Base-by-base conservation (phyloP, 2,329 filamentous ascomycete genomes). In the Colletotrichum nymphaeae region DNA sequence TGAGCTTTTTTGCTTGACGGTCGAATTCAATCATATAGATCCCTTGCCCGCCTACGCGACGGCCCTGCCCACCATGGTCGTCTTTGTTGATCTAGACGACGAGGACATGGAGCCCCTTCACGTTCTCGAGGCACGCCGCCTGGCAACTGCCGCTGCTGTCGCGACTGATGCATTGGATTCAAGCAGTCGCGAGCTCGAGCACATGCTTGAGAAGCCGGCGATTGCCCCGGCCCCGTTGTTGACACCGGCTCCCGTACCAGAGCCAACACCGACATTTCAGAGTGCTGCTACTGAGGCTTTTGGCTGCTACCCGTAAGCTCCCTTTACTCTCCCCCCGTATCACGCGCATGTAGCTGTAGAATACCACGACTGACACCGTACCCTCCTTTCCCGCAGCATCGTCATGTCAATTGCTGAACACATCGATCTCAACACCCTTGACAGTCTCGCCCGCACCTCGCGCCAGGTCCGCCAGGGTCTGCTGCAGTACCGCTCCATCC, bases 361-460 rank as follows among this genome's bases (percentile, higher is more conserved):
- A 49, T 7, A 49, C 11, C 42, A 19, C 9, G 19, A 30, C 69
- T 73, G 32, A 69, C 46, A 35, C 2, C 62, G 60, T 67, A 30
- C 16, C 16, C 16, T 19, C 37, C 37, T 6, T 42, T 65, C 4
- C n/a, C 7, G 56, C 85, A 98, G 95, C 78, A 91, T 98, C 80
- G 91, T 94, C 77, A 90, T 91, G 76, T 90, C 93, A 78, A 89
- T 98, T 76, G 93, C 94, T 62, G 89, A 91, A 37, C 89, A 90
- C 77, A 91, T 98, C 80, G 96, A 98, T 81, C 89, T 98, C 63
- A 98, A 96, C 82, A 93, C 94, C 16, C 90, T 98, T 78, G 93
- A 97, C 82, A 92, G 93, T 76, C 90, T 98, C 24, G 94, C 95
- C 64, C 90, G 90, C 67, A 95, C 94, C 68, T 97, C 95, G 81